Evolutionary conservation across 305 asterid species (phyloP), one percentile per base, ranked within the genome.

Genomic region (Fraxinus platypoda): DNA sequence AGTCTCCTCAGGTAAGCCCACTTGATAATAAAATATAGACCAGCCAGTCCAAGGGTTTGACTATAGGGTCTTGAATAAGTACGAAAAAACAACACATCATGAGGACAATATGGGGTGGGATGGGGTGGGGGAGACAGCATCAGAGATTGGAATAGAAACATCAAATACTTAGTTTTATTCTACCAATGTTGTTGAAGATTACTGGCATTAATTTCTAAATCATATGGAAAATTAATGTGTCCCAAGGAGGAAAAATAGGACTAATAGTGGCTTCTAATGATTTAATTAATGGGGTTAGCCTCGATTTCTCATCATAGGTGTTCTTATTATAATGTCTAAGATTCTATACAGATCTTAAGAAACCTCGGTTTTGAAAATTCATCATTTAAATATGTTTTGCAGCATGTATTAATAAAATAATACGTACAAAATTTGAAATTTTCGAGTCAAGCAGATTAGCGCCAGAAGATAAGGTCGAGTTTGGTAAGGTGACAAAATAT

Each of bases 131-230:
- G 89, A 4, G 21, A 83, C 89, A 88, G 86, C 81, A 90, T 88
- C 90, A 87, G 88, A 88, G 88, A 88, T 87, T 85, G 94, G 97
- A 90, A 92, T 92, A 90, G 94, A 95, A 91, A 88, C 97, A 87
- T 90, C 93, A 89, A 85, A 89, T 85, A 78, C 82, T 78, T 88
- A 19, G 85, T 89, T 92, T 89, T 81, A 83, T 84, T 75, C 34
- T 76, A 78, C 87, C 91, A 28, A 84, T 38, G 89, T 64, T 87
- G 38, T 83, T 76, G 62, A 49, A 49, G 21, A 49, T 15, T 13
- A 4, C 62, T 17, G 81, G 83, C 83, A 84, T 89, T 81, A 79
- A 74, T 81, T 86, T 84, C 81, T 78, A 86, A 88, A 88, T 88
- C 92, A 91, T 89, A 89, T 84, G 90, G 84, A 73, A 89, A 88